These are phyloP conservation scores for Pythium sukuiense DNA, from an alignment of 352 stramenopile species.

Conservation along the genomic window DNA sequence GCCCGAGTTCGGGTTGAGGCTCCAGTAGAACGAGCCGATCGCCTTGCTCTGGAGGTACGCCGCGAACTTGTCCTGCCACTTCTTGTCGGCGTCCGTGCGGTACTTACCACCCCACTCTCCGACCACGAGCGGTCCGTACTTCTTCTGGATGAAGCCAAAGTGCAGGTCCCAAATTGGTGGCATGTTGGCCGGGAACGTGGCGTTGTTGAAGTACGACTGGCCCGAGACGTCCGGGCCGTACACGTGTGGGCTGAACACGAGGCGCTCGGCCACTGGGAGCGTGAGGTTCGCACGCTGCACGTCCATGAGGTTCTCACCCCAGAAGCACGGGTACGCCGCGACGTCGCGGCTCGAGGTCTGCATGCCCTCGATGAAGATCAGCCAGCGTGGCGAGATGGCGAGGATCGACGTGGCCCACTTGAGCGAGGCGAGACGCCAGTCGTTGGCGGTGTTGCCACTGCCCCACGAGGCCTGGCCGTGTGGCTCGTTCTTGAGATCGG, in stretches of 20 bases:
- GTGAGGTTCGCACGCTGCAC: slow-evolving; percentile 23
- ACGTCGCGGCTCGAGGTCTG: slow-evolving; percentile 33
- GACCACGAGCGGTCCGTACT: slow-evolving; percentile 42
- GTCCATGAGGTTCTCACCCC: slow-evolving; percentile 51
- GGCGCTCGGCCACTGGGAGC: slow-evolving; percentile 37
- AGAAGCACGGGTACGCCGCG: slow-evolving; percentile 36
- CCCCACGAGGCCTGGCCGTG: slow-evolving; percentile 54
- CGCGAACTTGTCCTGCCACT: slow-evolving; percentile 50
- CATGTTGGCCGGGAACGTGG: slow-evolving; percentile 46
- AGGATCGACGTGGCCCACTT: slow-evolving; percentile 32
- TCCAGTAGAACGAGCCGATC: slow-evolving; percentile 61
- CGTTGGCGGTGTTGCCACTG: slow-evolving; percentile 31
- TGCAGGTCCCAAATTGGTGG: slow-evolving; percentile 51
- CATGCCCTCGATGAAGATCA: slow-evolving; percentile 60
- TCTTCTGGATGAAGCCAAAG: slow-evolving; percentile 45
- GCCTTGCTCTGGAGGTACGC: slow-evolving; percentile 33
- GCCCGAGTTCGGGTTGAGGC: slow-evolving; percentile 63
- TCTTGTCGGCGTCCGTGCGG: slow-evolving; percentile 33
- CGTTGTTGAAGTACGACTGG: slow-evolving; percentile 46
- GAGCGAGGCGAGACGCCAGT: slow-evolving; percentile 49
- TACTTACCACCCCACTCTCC: slow-evolving; percentile 63
- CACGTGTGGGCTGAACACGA: slow-evolving; percentile 52
- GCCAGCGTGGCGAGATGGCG: slow-evolving; percentile 35
- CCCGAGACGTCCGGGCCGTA: slow-evolving; percentile 43
- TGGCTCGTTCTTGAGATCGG: slow-evolving; percentile 62